Evolutionary conservation across 1,139 yeast species (phyloP), one percentile per base, ranked within the genome.

Genomic region (Kurtzmaniella quercitrusa): DNA sequence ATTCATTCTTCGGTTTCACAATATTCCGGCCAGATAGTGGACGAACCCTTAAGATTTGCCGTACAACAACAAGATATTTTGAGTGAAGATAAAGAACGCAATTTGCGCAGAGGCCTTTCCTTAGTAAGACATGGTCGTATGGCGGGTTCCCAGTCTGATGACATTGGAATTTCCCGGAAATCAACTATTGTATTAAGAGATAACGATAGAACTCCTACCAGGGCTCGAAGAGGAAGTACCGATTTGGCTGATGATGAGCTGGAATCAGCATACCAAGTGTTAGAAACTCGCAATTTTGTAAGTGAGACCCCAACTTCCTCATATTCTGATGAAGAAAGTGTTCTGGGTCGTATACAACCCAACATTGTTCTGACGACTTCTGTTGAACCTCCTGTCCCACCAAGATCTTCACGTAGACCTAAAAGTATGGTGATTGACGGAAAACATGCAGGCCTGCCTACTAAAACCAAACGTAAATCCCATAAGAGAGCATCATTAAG

Each of bases 391-490:
- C 54, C 70, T 1, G 60, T 73, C 2, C 78, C 78, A 3, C 68
- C 75, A 1, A 53, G 78, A 41, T 71, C 75, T 15, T 59, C 60
- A 3, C 54, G 69, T 40, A 54, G 78, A 45, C 76, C 76, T 7
- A 59, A 61, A 38, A 67, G 74, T 43, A 68, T 61, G 42, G 47
- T 61, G 7, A 44, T 35, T 33, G 45, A 17, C 44, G 48, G 38
- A 5, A n/a, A 20, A 8, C 7, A 3, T 5, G 19, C 20, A 14
- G 33, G 17, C 11, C 30, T 17, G 14, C 14, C 33, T 3, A 3
- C 19, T 2, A 38, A 36, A 9, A 38, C 36, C n/a, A 34, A 33
- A 39, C 21, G 41, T 8, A 45, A 48, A 23, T 33, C 38, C 18
- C 37, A 19, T 20, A 57, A 56, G 40, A 47, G 58, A 37, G 41